Evolutionary conservation across 441 rosid genomes (phyloP), one percentile per base, ranked within the genome.

Genomic region (Capsella rubella): DNA sequence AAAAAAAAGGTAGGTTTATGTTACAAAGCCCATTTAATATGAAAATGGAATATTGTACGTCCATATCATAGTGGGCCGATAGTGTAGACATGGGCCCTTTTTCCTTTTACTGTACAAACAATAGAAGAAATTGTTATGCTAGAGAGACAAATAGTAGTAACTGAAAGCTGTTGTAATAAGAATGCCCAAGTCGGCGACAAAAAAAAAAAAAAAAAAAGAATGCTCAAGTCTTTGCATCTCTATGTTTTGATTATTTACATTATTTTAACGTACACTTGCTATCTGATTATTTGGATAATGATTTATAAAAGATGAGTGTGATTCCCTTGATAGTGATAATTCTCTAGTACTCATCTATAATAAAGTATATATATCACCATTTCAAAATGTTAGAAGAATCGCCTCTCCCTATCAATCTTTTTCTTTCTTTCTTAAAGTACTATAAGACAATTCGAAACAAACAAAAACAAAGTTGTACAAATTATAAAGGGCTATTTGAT

Each of bases 261-360:
- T 8, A 8, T 8, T 37, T 21, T 7, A 14, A 52, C 21, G 49
- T 27, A 51, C 21, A 27, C 37, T 53, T n/a, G 2, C 37, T 67
- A 9, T 13, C 43, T 39, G 16, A 25, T 53, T 53, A 28, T 29
- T 51, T 67, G 29, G 62, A 53, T 40, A 15, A 54, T 53, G 15
- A 40, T 3, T 15, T 27, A 27, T 21, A 21, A 21, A 18, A 21
- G 15, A 42, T 11, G 6, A 42, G 4, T 42, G 14, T 40, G 14
- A 40, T 11, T 2, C 11, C 9, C 11, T 8, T 35, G 11, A 35
- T 13, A 5, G 7, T 31, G 40, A 39, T 53, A 12, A n/a, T 39
- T 55, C 31, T 42, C 63, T 40, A 53, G 25, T 21, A 21, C 39
- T 53, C 43, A 27, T 67, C 28, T 49, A 64, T 64, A 18, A 25